Percentiles rank a stretch among this genome's conserved stretches.
Evolutionary conservation across 345 rosid species (phyloP).

Genomic region (Kernera saxatilis): DNA sequence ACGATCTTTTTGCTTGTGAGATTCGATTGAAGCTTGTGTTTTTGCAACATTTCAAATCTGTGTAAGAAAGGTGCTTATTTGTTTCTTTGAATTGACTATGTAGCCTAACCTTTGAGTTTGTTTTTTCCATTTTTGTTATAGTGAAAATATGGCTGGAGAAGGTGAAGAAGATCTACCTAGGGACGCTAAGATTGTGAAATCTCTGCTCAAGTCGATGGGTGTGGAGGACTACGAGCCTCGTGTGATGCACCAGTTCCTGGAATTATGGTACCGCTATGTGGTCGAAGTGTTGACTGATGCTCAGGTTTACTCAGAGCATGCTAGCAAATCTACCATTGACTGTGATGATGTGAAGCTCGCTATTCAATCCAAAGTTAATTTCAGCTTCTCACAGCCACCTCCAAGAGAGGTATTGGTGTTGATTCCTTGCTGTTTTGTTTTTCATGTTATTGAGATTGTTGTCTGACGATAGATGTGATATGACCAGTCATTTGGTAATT

Average conservation of each 20-base stretch:
- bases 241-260: constrained; percentile 79
- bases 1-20: neutral
- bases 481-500: neutral
- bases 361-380: constrained; percentile 79
- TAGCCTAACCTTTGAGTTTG: neutral
- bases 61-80: neutral
- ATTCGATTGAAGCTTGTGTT: neutral
- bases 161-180: constrained; percentile 67
- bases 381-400: constrained; percentile 93
- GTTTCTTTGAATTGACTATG: neutral
- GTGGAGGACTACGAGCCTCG: constrained; percentile 91
- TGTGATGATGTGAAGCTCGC: constrained; percentile 89
- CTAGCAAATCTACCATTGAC: constrained; percentile 69
- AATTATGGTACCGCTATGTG: constrained; percentile 86
- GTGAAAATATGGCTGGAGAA: constrained; percentile 45
- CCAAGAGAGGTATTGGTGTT: constrained; percentile 89
- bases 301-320: constrained; percentile 89
- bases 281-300: constrained; percentile 81
- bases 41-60: neutral
- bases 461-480: neutral
- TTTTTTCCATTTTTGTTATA: neutral
- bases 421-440: neutral
- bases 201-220: constrained; percentile 86
- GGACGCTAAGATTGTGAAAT: constrained; percentile 79
- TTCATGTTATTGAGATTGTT: neutral